These are phyloP conservation scores for Agroathelia rolfsii DNA, from an alignment of 1,284 basidiomycete genomes.

Conservation along the genomic window DNA sequence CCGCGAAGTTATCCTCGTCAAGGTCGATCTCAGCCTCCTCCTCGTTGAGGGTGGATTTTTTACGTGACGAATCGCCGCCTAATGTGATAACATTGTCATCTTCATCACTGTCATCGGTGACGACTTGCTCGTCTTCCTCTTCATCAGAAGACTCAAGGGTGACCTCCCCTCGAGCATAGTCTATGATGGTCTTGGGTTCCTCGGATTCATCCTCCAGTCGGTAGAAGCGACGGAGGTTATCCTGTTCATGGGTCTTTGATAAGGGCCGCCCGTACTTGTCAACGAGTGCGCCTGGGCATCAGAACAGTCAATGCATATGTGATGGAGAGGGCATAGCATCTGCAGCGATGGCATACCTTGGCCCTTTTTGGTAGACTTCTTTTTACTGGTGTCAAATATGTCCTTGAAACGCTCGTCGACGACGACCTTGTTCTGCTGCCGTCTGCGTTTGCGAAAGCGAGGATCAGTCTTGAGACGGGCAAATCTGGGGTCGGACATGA, in stretches of 20 bases:
- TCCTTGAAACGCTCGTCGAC: slow-evolving; percentile 93
- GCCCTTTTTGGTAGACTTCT: slow-evolving; percentile 28
- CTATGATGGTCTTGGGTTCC: no score
- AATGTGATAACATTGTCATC: slow-evolving; percentile 45
- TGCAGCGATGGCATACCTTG: slow-evolving; percentile 29
- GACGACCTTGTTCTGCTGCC: slow-evolving; percentile 73
- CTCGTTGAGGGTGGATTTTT: slow-evolving; percentile 29
- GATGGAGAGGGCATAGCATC: slow-evolving; percentile 21
- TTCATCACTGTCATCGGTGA: slow-evolving; percentile 39
- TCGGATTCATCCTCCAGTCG: slow-evolving; percentile 48
- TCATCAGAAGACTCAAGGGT: slow-evolving; percentile 85
- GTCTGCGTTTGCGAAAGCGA: slow-evolving; percentile 80
- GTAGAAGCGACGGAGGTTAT: slow-evolving; percentile 79
- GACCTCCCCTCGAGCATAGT: slow-evolving; percentile 87
- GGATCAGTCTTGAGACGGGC: slow-evolving; percentile 85
- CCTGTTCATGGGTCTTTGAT: slow-evolving; percentile 58
- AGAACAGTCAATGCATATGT: slow-evolving; percentile 9
- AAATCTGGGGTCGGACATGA: slow-evolving; percentile 81
- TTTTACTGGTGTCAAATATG: slow-evolving; percentile 49
- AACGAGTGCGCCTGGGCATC: slow-evolving; percentile 33
- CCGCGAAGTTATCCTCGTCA: slow-evolving; percentile 63
- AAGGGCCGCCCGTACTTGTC: slow-evolving; percentile 89
- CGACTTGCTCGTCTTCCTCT: slow-evolving; percentile 41
- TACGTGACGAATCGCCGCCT: slow-evolving; percentile 31
- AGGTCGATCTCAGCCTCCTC: slow-evolving; percentile 62